phyloP scores from a whole-genome alignment of 129 eudicot genomes.

The Sambucus nigra region DNA sequence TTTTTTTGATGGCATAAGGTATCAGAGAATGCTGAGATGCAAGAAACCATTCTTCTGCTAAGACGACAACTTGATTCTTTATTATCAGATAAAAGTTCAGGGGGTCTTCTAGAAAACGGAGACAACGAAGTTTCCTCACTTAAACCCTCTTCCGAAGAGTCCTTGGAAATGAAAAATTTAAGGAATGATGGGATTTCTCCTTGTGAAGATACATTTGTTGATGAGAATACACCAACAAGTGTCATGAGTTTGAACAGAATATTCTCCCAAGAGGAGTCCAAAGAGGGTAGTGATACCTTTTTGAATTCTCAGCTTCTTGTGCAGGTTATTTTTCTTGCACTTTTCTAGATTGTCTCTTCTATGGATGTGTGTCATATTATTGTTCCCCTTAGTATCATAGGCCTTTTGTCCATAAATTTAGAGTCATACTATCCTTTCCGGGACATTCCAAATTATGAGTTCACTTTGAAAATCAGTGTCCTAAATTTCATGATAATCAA shows the following conservation, averaged over 20 bases:
- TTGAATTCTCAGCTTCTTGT: conserved; percentile 45
- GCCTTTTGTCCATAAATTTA: too few relatives aligned
- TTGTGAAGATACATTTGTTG: conserved; percentile 33
- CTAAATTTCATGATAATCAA: too few relatives aligned
- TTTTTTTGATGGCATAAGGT: conserved; percentile 26
- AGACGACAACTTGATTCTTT: conserved; percentile 59
- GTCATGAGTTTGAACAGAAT: conserved; percentile 60
- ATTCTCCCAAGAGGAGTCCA: conserved; percentile 43
- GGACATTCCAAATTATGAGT: too few relatives aligned
- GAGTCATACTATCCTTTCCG: too few relatives aligned
- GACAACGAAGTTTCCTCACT: conserved; percentile 8
- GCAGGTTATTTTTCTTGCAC: conserved; percentile 40
- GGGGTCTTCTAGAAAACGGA: conserved; percentile 13
- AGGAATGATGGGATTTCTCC: conserved; percentile 17
- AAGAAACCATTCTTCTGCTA: conserved; percentile 57
- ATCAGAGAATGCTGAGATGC: conserved; percentile 71
- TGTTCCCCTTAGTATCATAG: not conserved
- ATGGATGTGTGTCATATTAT: not conserved
- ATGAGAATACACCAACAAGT: conserved; percentile 68
- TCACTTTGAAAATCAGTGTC: too few relatives aligned
- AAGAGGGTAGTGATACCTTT: conserved; percentile 33
- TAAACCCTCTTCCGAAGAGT: conserved; percentile 19
- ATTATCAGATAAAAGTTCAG: conserved; percentile 27
- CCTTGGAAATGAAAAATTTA: conserved; percentile 10
- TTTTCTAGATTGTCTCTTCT: not conserved